phyloP scores from a whole-genome alignment of 2,329 filamentous ascomycete species.

The Botrytis fabae region DNA sequence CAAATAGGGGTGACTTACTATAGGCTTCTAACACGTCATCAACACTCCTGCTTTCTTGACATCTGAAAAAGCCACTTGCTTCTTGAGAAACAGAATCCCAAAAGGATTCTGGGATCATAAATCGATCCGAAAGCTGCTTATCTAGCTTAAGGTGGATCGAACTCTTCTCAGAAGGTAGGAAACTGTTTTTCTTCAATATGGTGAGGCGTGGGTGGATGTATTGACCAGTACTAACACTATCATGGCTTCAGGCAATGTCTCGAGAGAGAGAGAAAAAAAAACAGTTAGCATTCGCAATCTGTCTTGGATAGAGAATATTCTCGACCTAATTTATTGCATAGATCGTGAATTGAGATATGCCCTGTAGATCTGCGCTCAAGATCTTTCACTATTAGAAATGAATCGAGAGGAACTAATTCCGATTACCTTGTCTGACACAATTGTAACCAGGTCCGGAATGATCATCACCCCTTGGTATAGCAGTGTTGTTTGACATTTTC shows the following conservation, averaged over 20 bases:
- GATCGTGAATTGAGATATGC: background rate
- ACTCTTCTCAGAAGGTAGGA: constrained; percentile 9
- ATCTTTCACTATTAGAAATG: constrained; percentile 3
- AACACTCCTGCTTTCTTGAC: constrained; percentile 1
- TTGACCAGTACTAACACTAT: constrained; percentile 5
- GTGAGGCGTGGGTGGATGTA: background rate
- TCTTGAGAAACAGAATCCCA: constrained; percentile 7
- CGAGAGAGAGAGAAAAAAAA: background rate
- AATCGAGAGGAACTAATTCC: background rate
- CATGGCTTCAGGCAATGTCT: background rate
- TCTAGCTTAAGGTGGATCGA: background rate
- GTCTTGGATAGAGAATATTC: background rate
- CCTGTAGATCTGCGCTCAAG: background rate
- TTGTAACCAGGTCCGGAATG: background rate
- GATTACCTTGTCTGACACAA: constrained; percentile 3
- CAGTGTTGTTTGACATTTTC: background rate
- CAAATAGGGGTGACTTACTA: constrained; percentile 11
- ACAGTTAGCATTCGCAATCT: background rate
- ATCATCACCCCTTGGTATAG: background rate
- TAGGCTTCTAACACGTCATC: constrained; percentile 6
- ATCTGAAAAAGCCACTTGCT: constrained; percentile 15
- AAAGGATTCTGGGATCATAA: constrained; percentile 8
- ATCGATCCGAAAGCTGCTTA: constrained; percentile 7
- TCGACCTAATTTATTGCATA: background rate
- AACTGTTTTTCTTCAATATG: background rate